These are phyloP conservation scores for Fusarium falciforme DNA, from an alignment of 2,329 filamentous ascomycete genomes.

Conservation along the genomic window DNA sequence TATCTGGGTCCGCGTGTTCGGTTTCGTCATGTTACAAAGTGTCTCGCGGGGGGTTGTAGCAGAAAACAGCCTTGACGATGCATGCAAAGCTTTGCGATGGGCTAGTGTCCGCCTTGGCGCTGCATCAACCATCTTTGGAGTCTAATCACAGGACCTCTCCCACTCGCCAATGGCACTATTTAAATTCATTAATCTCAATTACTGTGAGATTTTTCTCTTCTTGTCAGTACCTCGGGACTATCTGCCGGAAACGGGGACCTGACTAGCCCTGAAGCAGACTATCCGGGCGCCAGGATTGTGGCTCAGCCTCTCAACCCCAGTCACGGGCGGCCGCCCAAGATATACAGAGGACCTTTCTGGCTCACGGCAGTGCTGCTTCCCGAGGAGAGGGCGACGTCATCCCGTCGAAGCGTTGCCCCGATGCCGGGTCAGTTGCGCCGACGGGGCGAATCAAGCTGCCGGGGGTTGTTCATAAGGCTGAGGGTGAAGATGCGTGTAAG, in stretches of 20 bases:
- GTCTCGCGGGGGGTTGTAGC: neutral
- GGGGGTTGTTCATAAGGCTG: neutral
- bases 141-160: neutral
- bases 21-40: conserved; percentile 1
- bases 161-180: neutral
- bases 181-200: neutral
- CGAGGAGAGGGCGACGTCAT: neutral
- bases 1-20: neutral
- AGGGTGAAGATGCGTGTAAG: neutral
- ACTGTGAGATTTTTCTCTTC: neutral
- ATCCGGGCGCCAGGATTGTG: neutral
- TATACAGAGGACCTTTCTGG: too few species aligned
- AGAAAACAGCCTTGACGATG: neutral
- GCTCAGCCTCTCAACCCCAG: neutral
- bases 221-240: neutral
- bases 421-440: neutral
- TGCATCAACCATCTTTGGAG: neutral
- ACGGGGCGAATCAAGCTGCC: neutral
- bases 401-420: neutral
- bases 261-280: neutral
- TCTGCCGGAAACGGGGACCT: neutral
- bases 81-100: neutral
- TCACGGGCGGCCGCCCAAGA: neutral
- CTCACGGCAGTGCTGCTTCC: neutral
- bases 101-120: neutral